phyloP scores from a whole-genome alignment of 768 basidiomycete genomes.

The Macrolepiota albuminosa region DNA sequence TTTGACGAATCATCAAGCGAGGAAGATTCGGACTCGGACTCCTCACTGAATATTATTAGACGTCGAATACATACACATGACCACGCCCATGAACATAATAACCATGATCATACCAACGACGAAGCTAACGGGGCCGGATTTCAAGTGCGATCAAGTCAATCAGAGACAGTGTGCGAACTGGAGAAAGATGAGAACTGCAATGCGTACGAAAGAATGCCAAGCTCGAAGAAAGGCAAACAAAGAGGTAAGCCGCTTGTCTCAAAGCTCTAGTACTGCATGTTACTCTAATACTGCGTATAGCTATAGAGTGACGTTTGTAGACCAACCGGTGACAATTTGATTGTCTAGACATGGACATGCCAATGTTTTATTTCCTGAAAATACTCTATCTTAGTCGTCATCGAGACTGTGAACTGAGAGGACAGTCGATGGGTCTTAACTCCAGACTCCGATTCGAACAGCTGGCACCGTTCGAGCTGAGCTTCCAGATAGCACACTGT shows the following conservation, averaged over 20 bases:
- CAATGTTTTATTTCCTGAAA: not conserved
- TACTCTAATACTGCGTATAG: not conserved
- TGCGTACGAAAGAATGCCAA: conserved; percentile 44
- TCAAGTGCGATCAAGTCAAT: conserved; percentile 11
- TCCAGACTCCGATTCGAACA: not conserved
- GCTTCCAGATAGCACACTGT: not conserved
- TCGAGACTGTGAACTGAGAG: not conserved
- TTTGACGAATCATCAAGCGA: conserved; percentile 83
- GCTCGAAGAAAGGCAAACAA: conserved; percentile 30
- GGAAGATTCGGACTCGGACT: conserved; percentile 46
- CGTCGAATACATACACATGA: conserved; percentile 3
- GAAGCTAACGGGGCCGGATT: conserved; percentile 7
- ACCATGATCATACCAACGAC: not conserved
- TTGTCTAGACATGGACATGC: not conserved
- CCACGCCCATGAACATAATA: conserved; percentile 8
- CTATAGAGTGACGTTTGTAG: not conserved
- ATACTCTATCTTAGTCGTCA: not conserved
- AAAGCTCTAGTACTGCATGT: not conserved
- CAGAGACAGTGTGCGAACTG: conserved; percentile 19
- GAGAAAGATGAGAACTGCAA: conserved; percentile 33
- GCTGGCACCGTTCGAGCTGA: not conserved
- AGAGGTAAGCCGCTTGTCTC: conserved; percentile 22
- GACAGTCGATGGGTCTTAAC: not conserved
- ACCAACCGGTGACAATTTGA: not conserved
- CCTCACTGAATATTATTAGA: conserved; percentile 17